phyloP scores from a whole-genome alignment of 2,329 filamentous ascomycete species.

The Fusarium miscanthi region DNA sequence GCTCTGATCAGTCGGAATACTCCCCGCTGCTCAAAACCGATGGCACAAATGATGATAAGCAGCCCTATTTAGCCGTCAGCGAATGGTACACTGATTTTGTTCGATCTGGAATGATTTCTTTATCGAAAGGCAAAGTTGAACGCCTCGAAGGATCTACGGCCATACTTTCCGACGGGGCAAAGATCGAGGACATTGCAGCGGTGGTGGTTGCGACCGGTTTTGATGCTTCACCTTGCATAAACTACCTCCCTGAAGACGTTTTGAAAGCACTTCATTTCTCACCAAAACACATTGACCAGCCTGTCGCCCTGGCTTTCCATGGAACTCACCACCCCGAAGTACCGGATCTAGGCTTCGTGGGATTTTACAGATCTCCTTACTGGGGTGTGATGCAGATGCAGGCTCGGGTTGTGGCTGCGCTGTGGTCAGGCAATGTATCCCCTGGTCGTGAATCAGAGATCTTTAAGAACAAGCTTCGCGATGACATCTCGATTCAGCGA shows the following conservation, averaged over 20 bases:
- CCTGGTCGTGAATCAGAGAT: slow-evolving; percentile 38
- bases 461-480: slow-evolving; percentile 55
- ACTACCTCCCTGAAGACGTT: slow-evolving; percentile 70
- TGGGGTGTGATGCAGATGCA: slow-evolving; percentile 93
- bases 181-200: slow-evolving; percentile 69
- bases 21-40: slow-evolving; percentile 56
- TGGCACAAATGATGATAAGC: slow-evolving; percentile 57
- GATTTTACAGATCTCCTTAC: slow-evolving; percentile 85
- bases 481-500: slow-evolving; percentile 58
- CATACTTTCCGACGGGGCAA: slow-evolving; percentile 45
- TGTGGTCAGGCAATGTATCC: slow-evolving; percentile 61
- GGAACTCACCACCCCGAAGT: slow-evolving; percentile 70
- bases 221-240: slow-evolving; percentile 70
- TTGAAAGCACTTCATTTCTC: slow-evolving; percentile 69
- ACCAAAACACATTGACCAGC: slow-evolving; percentile 64
- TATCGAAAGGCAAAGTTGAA: slow-evolving; percentile 60
- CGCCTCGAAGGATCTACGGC: slow-evolving; percentile 52
- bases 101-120: slow-evolving; percentile 68
- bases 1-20: slow-evolving; percentile 66
- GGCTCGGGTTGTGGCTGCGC: slow-evolving; percentile 71
- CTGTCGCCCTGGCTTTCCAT: slow-evolving; percentile 75
- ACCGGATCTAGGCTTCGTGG: slow-evolving; percentile 78
- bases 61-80: slow-evolving; percentile 75
- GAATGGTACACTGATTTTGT: slow-evolving; percentile 81
- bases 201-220: slow-evolving; percentile 83